Evolutionary conservation across 345 rosid genomes (phyloP).

Genomic region (Syzygium oleosum): DNA sequence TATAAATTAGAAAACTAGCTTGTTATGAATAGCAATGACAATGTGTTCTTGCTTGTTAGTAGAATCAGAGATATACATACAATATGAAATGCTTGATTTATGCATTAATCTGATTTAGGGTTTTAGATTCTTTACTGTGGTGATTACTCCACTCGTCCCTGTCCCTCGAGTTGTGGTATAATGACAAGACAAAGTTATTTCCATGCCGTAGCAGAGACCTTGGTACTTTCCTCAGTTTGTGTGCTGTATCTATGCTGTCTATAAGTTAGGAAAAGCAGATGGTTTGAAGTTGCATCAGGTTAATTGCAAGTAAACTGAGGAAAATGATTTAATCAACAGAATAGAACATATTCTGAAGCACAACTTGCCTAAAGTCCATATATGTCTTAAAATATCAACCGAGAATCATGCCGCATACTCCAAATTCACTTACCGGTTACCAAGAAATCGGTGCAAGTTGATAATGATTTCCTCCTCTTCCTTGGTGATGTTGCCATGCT

Average conservation of each 20-base stretch:
- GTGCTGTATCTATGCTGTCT: neutral
- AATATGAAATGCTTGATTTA: neutral
- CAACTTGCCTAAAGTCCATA: neutral
- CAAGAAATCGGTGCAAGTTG: neutral
- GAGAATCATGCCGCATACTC: neutral
- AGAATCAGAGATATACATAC: neutral
- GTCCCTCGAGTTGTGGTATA: neutral
- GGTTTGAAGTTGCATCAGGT: neutral
- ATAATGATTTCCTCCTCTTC: slow-evolving; percentile 9
- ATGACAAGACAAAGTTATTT: neutral
- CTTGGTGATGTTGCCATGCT: slow-evolving; percentile 5
- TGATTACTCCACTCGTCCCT: neutral
- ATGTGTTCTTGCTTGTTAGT: neutral
- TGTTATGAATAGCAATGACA: neutral
- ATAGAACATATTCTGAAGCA: neutral
- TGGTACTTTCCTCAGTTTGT: neutral
- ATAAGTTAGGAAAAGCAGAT: neutral
- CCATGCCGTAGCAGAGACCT: neutral
- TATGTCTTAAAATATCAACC: neutral
- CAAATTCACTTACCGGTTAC: slow-evolving; percentile 3
- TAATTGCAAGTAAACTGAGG: neutral
- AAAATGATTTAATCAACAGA: neutral
- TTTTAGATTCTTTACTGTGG: neutral
- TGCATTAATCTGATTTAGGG: neutral
- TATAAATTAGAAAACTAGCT: neutral